Evolutionary conservation across 1,139 yeast genomes (phyloP).

Genomic region (Scheffersomyces quercinus): DNA sequence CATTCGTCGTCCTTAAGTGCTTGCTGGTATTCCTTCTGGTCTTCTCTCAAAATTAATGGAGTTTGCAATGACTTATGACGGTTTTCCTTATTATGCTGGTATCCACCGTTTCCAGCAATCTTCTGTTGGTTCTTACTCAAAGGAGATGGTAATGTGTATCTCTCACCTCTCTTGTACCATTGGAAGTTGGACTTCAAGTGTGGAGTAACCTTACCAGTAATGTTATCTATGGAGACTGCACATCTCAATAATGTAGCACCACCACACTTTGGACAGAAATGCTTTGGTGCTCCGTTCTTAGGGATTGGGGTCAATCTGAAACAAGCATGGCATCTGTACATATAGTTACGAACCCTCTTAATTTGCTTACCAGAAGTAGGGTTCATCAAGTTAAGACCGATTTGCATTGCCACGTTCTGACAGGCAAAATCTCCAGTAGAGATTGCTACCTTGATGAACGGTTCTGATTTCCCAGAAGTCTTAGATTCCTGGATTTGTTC

Average conservation of each 20-base stretch:
- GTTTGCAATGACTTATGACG: slow-evolving; percentile 53
- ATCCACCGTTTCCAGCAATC: slow-evolving; percentile 70
- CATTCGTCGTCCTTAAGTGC: slow-evolving; percentile 87
- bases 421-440: slow-evolving; percentile 97
- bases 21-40: slow-evolving; percentile 88
- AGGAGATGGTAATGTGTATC: slow-evolving; percentile 73
- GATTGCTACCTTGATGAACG: slow-evolving; percentile 66
- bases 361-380: slow-evolving; percentile 83
- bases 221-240: slow-evolving; percentile 80
- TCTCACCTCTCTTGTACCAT: slow-evolving; percentile 90
- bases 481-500: slow-evolving; percentile 39
- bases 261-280: slow-evolving; percentile 96
- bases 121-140: slow-evolving; percentile 63
- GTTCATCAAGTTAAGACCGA: slow-evolving; percentile 85
- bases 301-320: slow-evolving; percentile 79
- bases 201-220: slow-evolving; percentile 83
- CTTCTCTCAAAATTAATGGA: slow-evolving; percentile 75
- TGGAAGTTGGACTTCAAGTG: slow-evolving; percentile 89
- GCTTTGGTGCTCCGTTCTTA: slow-evolving; percentile 71
- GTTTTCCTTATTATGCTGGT: slow-evolving; percentile 63
- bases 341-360: slow-evolving; percentile 81
- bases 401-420: slow-evolving; percentile 90
- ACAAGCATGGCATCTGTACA: slow-evolving; percentile 97
- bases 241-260: slow-evolving; percentile 88
- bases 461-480: slow-evolving; percentile 9